Base-by-base conservation (phyloP, 768 basidiomycete genomes). In the Ramaria rubella region DNA sequence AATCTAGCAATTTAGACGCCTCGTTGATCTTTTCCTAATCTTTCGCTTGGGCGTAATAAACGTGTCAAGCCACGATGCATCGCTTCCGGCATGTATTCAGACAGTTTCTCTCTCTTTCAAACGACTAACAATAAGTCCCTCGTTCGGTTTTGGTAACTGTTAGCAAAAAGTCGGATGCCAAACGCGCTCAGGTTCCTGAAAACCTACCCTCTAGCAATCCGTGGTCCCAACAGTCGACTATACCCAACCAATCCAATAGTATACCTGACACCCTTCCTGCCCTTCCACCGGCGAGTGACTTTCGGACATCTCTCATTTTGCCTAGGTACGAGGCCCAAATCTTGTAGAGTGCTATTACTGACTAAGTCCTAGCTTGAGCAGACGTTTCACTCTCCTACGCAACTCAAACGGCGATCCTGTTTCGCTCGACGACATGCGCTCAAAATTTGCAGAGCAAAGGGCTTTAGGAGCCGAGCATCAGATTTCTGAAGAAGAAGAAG, bases 241-340 rank as follows among this genome's bases (percentile, higher is more conserved):
- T 67, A 62, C 58, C 68, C 24, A 31, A 51, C 38, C 69, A 67
- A 14, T 62, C 69, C 51, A 62, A 68, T 60, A 68, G 74, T 57
- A 45, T 63, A 42, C 72, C 70, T 58, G 74, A 73, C 44, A 61
- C 67, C 48, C 72, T 82, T 2, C 81, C 79, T 49, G 75, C 79
- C 61, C 76, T 92, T 17, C 85, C 87, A 52, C 79, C 85, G 8
- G 72, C 77, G 43, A 81, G 79, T 73, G 82, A 90, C 70, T 93
- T 93, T 74, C 86, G 90, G 64, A 90, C 90, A 29, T 90, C 89
- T 58, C 79, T 86, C 66, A 90, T 93, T 64, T 72, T 93, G 49
- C 88, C 88, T 68, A 87, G 86, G 90, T 93, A 71, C 74, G 87
- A 75, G 40, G 59, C 49, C 46, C 40, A 14, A 52, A 27, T 61